These are phyloP conservation scores for Leishmania lainsoni DNA, from an alignment of 208 protist species.

Conservation along the genomic window DNA sequence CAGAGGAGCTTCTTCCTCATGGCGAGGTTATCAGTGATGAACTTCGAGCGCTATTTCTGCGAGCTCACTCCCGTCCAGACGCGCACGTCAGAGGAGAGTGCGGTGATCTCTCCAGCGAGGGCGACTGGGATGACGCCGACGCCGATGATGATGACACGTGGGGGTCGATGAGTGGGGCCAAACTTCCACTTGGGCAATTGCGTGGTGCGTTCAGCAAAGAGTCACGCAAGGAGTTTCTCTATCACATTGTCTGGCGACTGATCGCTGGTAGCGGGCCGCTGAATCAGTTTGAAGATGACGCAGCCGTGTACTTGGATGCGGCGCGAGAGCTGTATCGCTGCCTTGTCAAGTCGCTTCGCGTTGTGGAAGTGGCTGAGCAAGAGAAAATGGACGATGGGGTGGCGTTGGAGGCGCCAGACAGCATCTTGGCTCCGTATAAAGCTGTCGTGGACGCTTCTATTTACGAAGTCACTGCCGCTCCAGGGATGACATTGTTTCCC, in stretches of 20 bases:
- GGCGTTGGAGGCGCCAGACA: background rate
- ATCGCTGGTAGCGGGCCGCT: conserved; percentile 66
- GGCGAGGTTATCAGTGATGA: conserved; percentile 71
- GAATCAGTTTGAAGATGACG: conserved; percentile 86
- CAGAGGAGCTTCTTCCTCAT: conserved; percentile 56
- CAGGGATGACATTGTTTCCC: conserved; percentile 35
- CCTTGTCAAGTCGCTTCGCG: conserved; percentile 43
- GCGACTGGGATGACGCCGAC: conserved; percentile 11
- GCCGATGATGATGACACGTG: conserved; percentile 44
- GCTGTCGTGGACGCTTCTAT: conserved; percentile 35
- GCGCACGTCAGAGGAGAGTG: background rate
- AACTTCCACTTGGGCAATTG: conserved; percentile 28
- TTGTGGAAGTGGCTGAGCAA: conserved; percentile 5
- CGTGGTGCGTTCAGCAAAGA: conserved; percentile 31
- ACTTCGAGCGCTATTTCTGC: conserved; percentile 69
- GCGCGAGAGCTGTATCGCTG: conserved; percentile 45
- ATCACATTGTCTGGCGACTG: conserved; percentile 73
- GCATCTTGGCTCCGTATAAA: conserved; percentile 6
- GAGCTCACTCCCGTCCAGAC: conserved; percentile 23
- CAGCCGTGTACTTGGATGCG: conserved; percentile 52
- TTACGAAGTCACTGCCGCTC: conserved; percentile 28
- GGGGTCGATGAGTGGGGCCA: conserved; percentile 19
- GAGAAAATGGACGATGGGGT: conserved; percentile 16
- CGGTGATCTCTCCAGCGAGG: too few species aligned
- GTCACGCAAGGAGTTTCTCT: conserved; percentile 64